Evolutionary conservation across 140 eudicot species (phyloP), one percentile per base, ranked within the genome.

Genomic region (Anethum foeniculum): DNA sequence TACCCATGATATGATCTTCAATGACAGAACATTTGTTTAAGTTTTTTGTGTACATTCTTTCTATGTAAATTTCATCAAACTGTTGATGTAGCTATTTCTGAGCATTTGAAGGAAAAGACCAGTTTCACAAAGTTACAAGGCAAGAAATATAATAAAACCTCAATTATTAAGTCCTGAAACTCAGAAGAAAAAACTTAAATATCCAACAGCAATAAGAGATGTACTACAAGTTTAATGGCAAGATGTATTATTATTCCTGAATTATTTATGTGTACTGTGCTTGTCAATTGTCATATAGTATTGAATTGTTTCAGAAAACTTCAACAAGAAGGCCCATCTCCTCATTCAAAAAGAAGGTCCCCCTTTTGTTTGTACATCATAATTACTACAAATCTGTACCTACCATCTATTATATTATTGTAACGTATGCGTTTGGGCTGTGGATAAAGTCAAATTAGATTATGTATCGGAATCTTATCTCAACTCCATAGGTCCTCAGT

Each of bases 401-500:
- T 75, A 75, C 43, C 79, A 43, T 6, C 25, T 49, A 71, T 47
- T 46, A 14, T 14, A 13, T 46, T 39, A 75, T 27, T 25, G 69
- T n/a, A 75, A 23, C 28, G 36, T 47, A 13, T 47, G 10, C n/a
- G 0, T 25, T 75, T 7, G n/a, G n/a, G 69, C 10, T 32, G 1
- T 75, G 64, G 79, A 75, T 15, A 75, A 47, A 75, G 62, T 47
- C 43, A 75, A 12, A 75, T 46, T 46, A 25, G 79, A 8, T 46
- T 16, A 47, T 48, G 62, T 75, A 19, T 25, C 0, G 79, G 79
- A 47, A 75, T 75, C 79, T 75, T 75, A 13, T 75, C 62, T 75
- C 41, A 14, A 14, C n/a, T 3, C 15, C 69, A 25, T 9, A 28
- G 65, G 25, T 52, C 25, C 65, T 23, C 16, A 13, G 52, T 47